Percentiles rank a stretch among this genome's conserved stretches.
These are phyloP conservation scores for Auxenochlorella pyrenoidosa DNA, from an alignment of 139 green algal species.

Conservation along the genomic window DNA sequence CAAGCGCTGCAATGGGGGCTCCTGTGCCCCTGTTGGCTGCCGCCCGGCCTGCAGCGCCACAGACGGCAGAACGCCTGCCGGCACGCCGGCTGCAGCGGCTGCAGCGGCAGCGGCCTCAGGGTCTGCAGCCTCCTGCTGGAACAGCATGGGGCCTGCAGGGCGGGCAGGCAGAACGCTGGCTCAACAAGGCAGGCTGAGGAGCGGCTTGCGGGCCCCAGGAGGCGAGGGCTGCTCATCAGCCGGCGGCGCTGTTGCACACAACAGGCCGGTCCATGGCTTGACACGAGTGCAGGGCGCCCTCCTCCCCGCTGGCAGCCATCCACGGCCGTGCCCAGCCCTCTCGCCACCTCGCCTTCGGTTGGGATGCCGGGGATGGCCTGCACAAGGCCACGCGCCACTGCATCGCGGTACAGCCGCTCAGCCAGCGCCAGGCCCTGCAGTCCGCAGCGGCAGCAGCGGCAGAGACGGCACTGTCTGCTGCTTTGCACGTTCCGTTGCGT, in stretches of 20 bases:
- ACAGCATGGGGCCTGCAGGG: slow-evolving; percentile 35
- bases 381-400: slow-evolving; percentile 39
- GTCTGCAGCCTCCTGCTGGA: background rate
- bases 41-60: background rate
- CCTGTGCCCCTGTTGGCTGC: background rate
- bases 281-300: no score
- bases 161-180: no score
- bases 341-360: background rate
- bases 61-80: slow-evolving; percentile 8
- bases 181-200: no score
- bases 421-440: slow-evolving; percentile 51
- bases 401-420: slow-evolving; percentile 66
- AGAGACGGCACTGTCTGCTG: no score
- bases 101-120: background rate
- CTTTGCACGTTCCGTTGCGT: no score
- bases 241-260: no score
- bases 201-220: no score
- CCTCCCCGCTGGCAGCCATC: no score
- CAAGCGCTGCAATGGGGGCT: background rate
- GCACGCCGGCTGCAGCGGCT: slow-evolving; percentile 8
- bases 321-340: no score
- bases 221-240: no score
- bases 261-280: no score
- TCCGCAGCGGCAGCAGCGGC: no score
- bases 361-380: slow-evolving; percentile 24